These are phyloP conservation scores for Salix viminalis DNA, from an alignment of 345 rosid genomes.

Conservation along the genomic window DNA sequence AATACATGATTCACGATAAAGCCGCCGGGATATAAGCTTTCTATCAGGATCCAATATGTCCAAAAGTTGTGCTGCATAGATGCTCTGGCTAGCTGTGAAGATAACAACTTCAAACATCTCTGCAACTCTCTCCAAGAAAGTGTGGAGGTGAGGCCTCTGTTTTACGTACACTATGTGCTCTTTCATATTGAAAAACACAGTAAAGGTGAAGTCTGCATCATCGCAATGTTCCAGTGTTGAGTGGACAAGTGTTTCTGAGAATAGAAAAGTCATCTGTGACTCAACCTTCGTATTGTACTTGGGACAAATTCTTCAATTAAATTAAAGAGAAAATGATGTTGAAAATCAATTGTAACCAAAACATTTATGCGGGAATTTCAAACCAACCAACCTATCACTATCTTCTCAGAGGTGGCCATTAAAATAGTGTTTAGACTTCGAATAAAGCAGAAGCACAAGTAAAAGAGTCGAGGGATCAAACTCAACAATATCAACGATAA, in stretches of 20 bases:
- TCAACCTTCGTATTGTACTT: background rate
- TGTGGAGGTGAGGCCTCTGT: conserved; percentile 75
- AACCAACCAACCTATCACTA: background rate
- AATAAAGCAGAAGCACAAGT: background rate
- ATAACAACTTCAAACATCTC: conserved; percentile 81
- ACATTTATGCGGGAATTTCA: background rate
- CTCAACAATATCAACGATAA: background rate
- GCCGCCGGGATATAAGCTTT: conserved; percentile 65
- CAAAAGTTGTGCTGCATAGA: conserved; percentile 76
- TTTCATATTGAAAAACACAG: conserved; percentile 80
- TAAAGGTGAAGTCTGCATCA: conserved; percentile 78
- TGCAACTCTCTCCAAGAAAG: conserved; percentile 79
- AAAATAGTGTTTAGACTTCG: background rate
- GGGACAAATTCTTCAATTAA: background rate
- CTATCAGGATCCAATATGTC: conserved; percentile 75
- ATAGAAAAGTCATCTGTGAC: conserved; percentile 6
- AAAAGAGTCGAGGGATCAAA: background rate
- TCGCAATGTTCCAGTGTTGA: conserved; percentile 72
- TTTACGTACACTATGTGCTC: conserved; percentile 83
- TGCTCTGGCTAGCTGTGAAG: conserved; percentile 95
- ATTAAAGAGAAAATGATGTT: background rate
- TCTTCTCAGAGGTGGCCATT: background rate
- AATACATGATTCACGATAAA: conserved; percentile 87
- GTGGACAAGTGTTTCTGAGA: conserved; percentile 91
- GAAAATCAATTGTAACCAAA: background rate